These are phyloP conservation scores for Gossypium ekmanianum DNA, from an alignment of 345 rosid genomes.

Conservation along the genomic window DNA sequence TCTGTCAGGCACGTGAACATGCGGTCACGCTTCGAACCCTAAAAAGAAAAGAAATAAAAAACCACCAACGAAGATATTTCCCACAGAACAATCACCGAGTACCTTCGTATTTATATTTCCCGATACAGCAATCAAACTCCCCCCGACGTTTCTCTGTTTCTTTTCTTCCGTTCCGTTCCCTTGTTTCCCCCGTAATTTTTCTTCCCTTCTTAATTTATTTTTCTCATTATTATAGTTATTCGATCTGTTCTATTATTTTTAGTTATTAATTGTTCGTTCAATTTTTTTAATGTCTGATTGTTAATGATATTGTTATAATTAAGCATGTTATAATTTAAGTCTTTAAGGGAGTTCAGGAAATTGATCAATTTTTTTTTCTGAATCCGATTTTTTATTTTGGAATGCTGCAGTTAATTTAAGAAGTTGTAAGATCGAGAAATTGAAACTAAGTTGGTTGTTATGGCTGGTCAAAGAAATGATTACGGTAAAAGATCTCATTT, in stretches of 20 bases:
- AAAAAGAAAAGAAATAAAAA: neutral
- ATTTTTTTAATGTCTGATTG: neutral
- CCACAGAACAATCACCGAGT: neutral
- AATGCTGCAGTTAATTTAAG: neutral
- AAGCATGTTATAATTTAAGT: neutral
- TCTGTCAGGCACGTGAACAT: neutral
- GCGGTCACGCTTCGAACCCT: slow-evolving; percentile 10
- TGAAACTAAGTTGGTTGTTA: slow-evolving; percentile 5
- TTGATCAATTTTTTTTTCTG: neutral
- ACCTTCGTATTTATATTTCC: neutral
- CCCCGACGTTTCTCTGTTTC: neutral
- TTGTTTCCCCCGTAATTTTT: neutral
- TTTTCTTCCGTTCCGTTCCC: neutral
- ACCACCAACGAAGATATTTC: neutral
- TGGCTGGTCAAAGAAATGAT: slow-evolving; percentile 46
- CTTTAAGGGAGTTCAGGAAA: neutral
- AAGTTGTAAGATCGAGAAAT: neutral
- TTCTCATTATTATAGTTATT: neutral
- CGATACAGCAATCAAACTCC: neutral
- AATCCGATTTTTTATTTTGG: neutral
- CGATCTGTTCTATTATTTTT: neutral
- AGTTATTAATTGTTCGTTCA: neutral
- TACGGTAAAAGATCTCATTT: slow-evolving; percentile 46
- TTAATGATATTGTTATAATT: neutral
- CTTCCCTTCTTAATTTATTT: neutral